Evolutionary conservation across 1,139 yeast genomes (phyloP).

Genomic region (Schwanniomyces etchellsii): DNA sequence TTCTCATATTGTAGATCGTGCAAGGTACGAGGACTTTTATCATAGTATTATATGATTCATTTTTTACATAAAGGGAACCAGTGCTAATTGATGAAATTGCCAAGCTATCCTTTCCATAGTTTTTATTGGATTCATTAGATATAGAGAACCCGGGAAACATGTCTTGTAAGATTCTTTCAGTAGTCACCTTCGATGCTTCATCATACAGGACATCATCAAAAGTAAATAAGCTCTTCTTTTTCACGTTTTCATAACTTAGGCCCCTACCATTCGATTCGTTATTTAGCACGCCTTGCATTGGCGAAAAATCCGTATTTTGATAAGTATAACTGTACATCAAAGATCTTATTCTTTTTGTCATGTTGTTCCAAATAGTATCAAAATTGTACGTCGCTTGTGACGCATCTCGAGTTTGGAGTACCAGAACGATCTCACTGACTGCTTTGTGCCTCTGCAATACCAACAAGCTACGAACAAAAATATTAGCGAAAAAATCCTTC

Average conservation of each 20-base stretch:
- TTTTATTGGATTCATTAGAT: conserved; percentile 16
- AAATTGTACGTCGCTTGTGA: conserved; percentile 23
- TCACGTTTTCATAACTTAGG: conserved; percentile 2
- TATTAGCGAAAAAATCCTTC: conserved; percentile 64
- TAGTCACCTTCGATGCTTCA: conserved; percentile 28
- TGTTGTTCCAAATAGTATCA: conserved; percentile 49
- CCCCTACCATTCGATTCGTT: conserved; percentile 1
- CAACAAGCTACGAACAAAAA: conserved; percentile 57
- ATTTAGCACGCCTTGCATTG: conserved; percentile 1
- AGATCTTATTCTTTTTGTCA: conserved; percentile 54
- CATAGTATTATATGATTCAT: conserved; percentile 46
- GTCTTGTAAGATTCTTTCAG: conserved; percentile 44
- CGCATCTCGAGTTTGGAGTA: conserved; percentile 9
- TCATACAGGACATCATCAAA: conserved; percentile 42
- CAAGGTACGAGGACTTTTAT: conserved; percentile 70
- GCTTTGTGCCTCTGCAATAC: conserved; percentile 70
- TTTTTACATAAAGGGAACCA: conserved; percentile 51
- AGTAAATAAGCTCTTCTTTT: conserved; percentile 26
- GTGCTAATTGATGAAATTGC: conserved; percentile 7
- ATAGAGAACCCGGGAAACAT: conserved; percentile 58
- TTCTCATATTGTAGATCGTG: conserved; percentile 76
- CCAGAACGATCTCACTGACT: conserved; percentile 48
- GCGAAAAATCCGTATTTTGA: conserved; percentile 10
- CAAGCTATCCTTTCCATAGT: conserved; percentile 6
- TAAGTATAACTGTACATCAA: conserved; percentile 54